Evolutionary conservation across 2,329 filamentous ascomycete genomes (phyloP).

Genomic region (Phoma sp.): DNA sequence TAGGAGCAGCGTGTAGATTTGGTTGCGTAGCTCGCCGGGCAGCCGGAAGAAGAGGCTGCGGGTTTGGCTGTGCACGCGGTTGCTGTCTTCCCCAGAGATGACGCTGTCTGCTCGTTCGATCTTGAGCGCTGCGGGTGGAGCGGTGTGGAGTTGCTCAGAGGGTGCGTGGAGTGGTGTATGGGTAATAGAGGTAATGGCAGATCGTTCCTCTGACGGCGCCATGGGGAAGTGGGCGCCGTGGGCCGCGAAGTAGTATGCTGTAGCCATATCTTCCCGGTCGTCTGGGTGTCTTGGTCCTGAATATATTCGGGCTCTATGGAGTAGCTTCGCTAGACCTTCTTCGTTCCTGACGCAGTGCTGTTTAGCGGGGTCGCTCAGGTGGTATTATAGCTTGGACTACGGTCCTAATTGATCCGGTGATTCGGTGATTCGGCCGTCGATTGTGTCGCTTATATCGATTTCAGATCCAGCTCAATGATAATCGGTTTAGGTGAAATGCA

Average conservation of each 20-base stretch:
- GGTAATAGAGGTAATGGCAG: not conserved
- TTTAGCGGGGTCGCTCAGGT: not conserved
- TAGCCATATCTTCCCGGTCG: conserved; percentile 16
- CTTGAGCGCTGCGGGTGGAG: conserved; percentile 7
- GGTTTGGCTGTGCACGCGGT: conserved; percentile 16
- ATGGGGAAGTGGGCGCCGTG: conserved; percentile 27
- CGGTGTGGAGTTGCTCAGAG: too few relatives aligned
- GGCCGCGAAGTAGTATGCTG: conserved; percentile 29
- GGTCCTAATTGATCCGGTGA: conserved; percentile 3
- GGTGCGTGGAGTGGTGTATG: too few relatives aligned
- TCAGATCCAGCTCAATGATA: not conserved
- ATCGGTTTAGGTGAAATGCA: not conserved
- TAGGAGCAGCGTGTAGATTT: conserved; percentile 58
- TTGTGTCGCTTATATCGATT: conserved; percentile 7
- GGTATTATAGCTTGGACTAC: conserved; percentile 7
- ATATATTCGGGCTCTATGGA: not conserved
- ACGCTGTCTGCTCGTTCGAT: conserved; percentile 6
- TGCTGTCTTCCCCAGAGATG: not conserved
- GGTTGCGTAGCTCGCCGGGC: conserved; percentile 65
- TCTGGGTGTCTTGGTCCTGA: conserved; percentile 1
- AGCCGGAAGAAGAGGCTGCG: conserved; percentile 51
- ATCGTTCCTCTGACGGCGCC: conserved; percentile 12
- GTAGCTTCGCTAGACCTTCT: conserved; percentile 11
- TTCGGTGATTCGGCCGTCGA: conserved; percentile 8
- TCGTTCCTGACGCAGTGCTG: not conserved